These are phyloP conservation scores for Pyronema domesticum DNA, from an alignment of 495 filamentous ascomycete genomes.

Conservation along the genomic window DNA sequence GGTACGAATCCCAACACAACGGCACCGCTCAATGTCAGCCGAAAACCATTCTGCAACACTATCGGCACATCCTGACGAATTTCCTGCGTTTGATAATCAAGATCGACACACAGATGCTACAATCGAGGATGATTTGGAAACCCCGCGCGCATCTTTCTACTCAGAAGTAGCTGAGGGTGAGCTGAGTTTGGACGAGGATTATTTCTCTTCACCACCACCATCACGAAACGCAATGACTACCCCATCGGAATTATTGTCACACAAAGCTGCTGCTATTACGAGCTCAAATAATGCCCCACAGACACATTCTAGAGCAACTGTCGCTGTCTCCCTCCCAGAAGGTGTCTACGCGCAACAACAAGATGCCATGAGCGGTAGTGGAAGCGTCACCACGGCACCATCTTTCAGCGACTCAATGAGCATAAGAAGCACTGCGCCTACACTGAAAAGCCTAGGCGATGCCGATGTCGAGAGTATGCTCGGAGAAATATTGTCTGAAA, in stretches of 20 bases:
- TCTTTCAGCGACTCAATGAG: slow-evolving; percentile 50
- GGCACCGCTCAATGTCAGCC: background rate
- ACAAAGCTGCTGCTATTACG: slow-evolving; percentile 3
- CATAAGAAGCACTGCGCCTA: slow-evolving; percentile 64
- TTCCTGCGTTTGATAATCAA: background rate
- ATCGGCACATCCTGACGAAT: background rate
- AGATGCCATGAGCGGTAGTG: slow-evolving; percentile 10
- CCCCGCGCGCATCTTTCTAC: slow-evolving; percentile 20
- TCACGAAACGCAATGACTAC: slow-evolving; percentile 7
- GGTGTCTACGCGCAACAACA: slow-evolving; percentile 23
- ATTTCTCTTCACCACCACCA: slow-evolving; percentile 18
- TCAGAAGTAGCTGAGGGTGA: background rate
- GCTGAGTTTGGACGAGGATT: slow-evolving; percentile 17
- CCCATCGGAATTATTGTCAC: slow-evolving; percentile 6
- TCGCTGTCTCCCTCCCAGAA: slow-evolving; percentile 23
- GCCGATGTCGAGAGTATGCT: slow-evolving; percentile 72
- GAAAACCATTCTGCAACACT: background rate
- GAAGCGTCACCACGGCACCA: slow-evolving; percentile 16
- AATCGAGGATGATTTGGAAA: slow-evolving; percentile 18
- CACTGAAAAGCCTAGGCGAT: slow-evolving; percentile 38
- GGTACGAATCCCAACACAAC: background rate
- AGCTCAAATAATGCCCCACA: slow-evolving; percentile 5
- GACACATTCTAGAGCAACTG: slow-evolving; percentile 22
- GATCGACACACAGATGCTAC: background rate
- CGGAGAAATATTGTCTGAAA: slow-evolving; percentile 42